These are phyloP conservation scores for Ustilago loliicola DNA, from an alignment of 1,284 basidiomycete species.

Conservation along the genomic window DNA sequence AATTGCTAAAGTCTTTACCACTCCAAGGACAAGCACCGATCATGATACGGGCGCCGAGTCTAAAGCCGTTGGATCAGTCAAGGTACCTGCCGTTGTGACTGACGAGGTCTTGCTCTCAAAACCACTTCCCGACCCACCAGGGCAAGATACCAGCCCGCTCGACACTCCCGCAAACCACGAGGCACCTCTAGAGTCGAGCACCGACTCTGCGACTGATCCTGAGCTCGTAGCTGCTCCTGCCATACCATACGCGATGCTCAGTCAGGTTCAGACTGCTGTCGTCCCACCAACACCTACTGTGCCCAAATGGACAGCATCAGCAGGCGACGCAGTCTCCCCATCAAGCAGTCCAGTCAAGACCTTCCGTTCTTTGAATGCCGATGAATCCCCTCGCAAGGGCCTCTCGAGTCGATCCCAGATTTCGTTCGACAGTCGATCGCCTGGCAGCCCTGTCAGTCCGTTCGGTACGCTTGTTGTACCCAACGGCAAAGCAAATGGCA, in stretches of 20 bases:
- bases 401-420: conserved; percentile 2
- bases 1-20: conserved; percentile 23
- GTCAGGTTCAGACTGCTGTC: conserved; percentile 13
- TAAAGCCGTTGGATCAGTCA: background rate
- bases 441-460: conserved; percentile 17
- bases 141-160: background rate
- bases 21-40: conserved; percentile 37
- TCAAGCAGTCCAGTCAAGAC: conserved; percentile 22
- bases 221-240: conserved; percentile 24
- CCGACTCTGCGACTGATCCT: conserved; percentile 1
- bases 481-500: conserved; percentile 12
- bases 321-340: conserved; percentile 16
- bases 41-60: conserved; percentile 8
- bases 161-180: background rate
- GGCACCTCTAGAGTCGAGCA: background rate
- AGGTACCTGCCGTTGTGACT: background rate
- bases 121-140: background rate
- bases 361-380: conserved; percentile 14
- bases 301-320: conserved; percentile 9
- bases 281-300: conserved; percentile 29
- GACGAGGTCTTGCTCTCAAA: background rate
- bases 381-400: conserved; percentile 11
- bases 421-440: conserved; percentile 13
- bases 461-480: conserved; percentile 31
- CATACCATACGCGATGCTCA: conserved; percentile 9